phyloP scores from a whole-genome alignment of 2,329 filamentous ascomycete genomes.

The Colletotrichum tabaci region DNA sequence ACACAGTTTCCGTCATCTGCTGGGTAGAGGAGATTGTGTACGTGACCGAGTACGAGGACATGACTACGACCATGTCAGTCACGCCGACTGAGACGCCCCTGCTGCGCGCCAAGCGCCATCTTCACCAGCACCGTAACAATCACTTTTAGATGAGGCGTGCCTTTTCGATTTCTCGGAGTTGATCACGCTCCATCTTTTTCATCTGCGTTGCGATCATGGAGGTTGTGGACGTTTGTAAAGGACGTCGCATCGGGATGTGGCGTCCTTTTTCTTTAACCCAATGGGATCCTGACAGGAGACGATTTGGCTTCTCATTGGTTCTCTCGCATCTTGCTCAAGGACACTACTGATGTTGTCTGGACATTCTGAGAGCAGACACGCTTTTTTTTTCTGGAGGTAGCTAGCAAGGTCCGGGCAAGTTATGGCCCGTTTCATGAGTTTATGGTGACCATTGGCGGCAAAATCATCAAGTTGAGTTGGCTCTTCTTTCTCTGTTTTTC shows the following conservation, averaged over 20 bases:
- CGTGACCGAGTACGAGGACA: slow-evolving; percentile 62
- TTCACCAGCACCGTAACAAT: slow-evolving; percentile 58
- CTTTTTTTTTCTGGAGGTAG: slow-evolving; percentile 40
- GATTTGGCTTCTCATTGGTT: slow-evolving; percentile 40
- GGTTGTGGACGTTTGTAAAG: slow-evolving; percentile 27
- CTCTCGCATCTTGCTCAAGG: slow-evolving; percentile 37
- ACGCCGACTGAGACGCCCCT: slow-evolving; percentile 48
- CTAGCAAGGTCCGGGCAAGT: slow-evolving; percentile 34
- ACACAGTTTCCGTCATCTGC: slow-evolving; percentile 68
- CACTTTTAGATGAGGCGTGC: slow-evolving; percentile 32
- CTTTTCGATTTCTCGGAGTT: slow-evolving; percentile 20
- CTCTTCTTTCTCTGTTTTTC: slow-evolving; percentile 23
- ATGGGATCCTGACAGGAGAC: slow-evolving; percentile 31
- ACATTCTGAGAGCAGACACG: slow-evolving; percentile 33
- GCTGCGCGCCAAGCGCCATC: slow-evolving; percentile 48
- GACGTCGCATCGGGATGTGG: slow-evolving; percentile 37
- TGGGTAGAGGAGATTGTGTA: slow-evolving; percentile 71
- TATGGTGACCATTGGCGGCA: slow-evolving; percentile 39
- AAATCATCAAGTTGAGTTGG: slow-evolving; percentile 35
- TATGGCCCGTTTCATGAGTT: slow-evolving; percentile 39
- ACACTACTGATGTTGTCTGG: slow-evolving; percentile 38
- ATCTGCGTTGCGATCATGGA: slow-evolving; percentile 20
- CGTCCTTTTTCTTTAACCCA: slow-evolving; percentile 23
- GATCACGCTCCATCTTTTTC: slow-evolving; percentile 17
- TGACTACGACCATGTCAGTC: slow-evolving; percentile 58